These are phyloP conservation scores for Zasmidium citrigriseum DNA, from an alignment of 2,329 filamentous ascomycete genomes.

Conservation along the genomic window DNA sequence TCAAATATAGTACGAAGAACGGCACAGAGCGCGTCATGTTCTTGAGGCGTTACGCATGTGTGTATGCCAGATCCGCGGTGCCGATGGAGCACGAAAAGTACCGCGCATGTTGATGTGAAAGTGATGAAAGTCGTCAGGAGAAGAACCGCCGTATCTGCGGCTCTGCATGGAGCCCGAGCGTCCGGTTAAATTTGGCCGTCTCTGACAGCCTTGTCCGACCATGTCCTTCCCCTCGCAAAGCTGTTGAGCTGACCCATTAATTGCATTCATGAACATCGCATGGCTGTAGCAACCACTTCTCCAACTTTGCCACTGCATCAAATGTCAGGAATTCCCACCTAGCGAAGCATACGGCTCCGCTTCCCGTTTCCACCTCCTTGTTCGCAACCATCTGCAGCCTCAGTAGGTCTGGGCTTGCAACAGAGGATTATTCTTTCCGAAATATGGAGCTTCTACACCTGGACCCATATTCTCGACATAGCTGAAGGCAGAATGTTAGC, in stretches of 20 bases:
- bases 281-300: too few species aligned
- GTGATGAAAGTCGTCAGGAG: background rate
- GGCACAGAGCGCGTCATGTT: background rate
- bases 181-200: background rate
- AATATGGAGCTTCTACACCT: slow-evolving; percentile 16
- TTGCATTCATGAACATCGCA: too few species aligned
- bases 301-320: too few species aligned
- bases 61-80: background rate
- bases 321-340: too few species aligned
- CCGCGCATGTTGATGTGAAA: background rate
- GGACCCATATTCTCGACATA: slow-evolving; percentile 18
- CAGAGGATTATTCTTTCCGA: background rate
- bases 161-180: background rate
- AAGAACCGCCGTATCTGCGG: background rate
- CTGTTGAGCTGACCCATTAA: too few species aligned
- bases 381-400: too few species aligned
- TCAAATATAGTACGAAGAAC: background rate
- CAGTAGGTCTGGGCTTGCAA: too few species aligned
- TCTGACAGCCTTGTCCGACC: too few species aligned
- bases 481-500: too few species aligned
- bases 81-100: background rate
- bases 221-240: too few species aligned
- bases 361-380: too few species aligned
- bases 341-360: too few species aligned
- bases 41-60: background rate